Evolutionary conservation across 768 basidiomycete species (phyloP).

Genomic region (Tubosaeta brunneosetosa): DNA sequence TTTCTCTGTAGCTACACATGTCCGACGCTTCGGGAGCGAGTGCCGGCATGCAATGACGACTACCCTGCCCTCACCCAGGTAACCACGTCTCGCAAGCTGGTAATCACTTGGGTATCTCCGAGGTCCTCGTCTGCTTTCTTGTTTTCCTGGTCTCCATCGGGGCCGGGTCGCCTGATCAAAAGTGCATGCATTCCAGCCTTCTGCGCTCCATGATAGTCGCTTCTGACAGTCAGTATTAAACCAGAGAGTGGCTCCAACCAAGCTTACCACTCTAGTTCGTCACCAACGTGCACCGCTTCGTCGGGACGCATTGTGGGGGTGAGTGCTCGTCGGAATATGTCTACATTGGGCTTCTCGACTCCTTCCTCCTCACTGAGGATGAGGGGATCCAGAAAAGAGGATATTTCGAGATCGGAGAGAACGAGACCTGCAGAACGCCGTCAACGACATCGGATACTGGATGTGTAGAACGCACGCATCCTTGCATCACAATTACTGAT

Average conservation of each 20-base stretch:
- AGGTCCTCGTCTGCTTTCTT: slow-evolving; percentile 43
- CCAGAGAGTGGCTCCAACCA: not conserved
- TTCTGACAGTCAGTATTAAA: slow-evolving; percentile 24
- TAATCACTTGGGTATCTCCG: slow-evolving; percentile 35
- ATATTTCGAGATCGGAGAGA: slow-evolving; percentile 57
- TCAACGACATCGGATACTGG: not conserved
- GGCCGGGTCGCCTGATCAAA: slow-evolving; percentile 48
- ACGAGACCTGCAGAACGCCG: slow-evolving; percentile 35
- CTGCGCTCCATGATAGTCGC: slow-evolving; percentile 63
- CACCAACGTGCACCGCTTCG: slow-evolving; percentile 69
- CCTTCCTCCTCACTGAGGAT: slow-evolving; percentile 69
- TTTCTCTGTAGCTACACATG: slow-evolving; percentile 7
- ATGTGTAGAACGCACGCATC: slow-evolving; percentile 48
- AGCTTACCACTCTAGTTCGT: slow-evolving; percentile 61
- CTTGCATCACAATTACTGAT: slow-evolving; percentile 72
- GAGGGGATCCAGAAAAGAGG: slow-evolving; percentile 45
- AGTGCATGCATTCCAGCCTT: slow-evolving; percentile 53
- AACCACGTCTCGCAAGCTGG: slow-evolving; percentile 33
- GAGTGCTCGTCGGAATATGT: slow-evolving; percentile 51
- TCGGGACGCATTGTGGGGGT: not conserved
- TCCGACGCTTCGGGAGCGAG: too few species aligned
- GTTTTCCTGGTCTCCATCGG: slow-evolving; percentile 43
- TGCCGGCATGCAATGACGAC: too few species aligned
- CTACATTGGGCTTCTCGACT: slow-evolving; percentile 60
- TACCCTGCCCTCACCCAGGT: slow-evolving; percentile 28